Evolutionary conservation across 2,329 filamentous ascomycete genomes (phyloP).

Genomic region (Septoria linicola): DNA sequence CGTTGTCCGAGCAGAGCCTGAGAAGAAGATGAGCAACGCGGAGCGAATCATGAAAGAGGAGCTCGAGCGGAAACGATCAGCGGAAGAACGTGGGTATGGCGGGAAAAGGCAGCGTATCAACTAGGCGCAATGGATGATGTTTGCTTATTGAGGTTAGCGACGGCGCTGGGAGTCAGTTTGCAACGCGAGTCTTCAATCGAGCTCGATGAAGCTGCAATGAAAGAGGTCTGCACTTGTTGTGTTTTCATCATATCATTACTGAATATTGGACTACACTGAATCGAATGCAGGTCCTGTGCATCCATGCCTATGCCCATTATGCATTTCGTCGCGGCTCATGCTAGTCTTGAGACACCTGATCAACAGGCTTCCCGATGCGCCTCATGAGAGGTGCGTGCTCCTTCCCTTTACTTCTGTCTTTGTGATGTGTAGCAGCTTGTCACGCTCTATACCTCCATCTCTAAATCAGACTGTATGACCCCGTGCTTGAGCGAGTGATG

Average conservation of each 20-base stretch:
- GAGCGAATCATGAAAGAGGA: slow-evolving; percentile 80
- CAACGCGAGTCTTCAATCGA: slow-evolving; percentile 1
- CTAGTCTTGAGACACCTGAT: slow-evolving; percentile 7
- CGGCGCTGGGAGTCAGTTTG: slow-evolving; percentile 8
- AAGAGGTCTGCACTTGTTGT: background rate
- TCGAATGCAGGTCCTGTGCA: slow-evolving; percentile 12
- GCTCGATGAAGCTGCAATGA: background rate
- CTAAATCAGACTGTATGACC: background rate
- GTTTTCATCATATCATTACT: background rate
- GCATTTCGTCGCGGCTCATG: slow-evolving; percentile 6
- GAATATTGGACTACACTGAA: slow-evolving; percentile 12
- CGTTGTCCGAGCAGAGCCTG: slow-evolving; percentile 55
- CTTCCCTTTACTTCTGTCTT: background rate
- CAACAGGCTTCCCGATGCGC: slow-evolving; percentile 5
- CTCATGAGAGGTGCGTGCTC: slow-evolving; percentile 1
- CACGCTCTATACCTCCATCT: background rate
- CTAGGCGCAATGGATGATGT: background rate
- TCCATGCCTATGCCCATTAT: slow-evolving; percentile 6
- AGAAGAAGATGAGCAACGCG: slow-evolving; percentile 83
- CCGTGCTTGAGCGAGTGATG: background rate
- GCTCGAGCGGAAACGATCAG: slow-evolving; percentile 42
- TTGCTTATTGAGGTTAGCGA: slow-evolving; percentile 13
- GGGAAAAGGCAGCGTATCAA: slow-evolving; percentile 23
- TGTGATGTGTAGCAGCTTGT: background rate
- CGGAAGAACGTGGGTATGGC: slow-evolving; percentile 31